Evolutionary conservation across 2,329 filamentous ascomycete genomes (phyloP), one percentile per base, ranked within the genome.

Genomic region (Pseudogymnoascus sp.): DNA sequence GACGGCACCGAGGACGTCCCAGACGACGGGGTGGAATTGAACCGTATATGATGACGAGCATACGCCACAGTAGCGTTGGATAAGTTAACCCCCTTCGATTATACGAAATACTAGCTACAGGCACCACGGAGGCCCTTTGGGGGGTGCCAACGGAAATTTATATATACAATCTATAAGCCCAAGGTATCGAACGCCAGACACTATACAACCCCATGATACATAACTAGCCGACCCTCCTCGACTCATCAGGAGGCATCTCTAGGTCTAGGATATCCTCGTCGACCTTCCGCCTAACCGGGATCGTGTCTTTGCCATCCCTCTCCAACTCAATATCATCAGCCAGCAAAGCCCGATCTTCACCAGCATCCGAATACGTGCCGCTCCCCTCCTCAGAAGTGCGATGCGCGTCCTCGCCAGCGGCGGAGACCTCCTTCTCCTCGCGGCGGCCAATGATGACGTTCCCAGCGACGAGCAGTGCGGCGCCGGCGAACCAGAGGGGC

Each of bases 371-470:
- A 61, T 61, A 61, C 7, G 36, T 43, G 39, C 60, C 13, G 21
- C 13, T 36, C 8, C 60, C 60, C 6, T 43, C 19, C 60, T 61
- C 60, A n/a, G 60, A 11, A 16, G 60, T 43, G 36, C 39, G 36
- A 14, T 61, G 36, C 36, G 6, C 21, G 5, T 61, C 60, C 60
- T 61, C 60, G 14, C 36, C 36, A 4, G 14, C 60, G 28, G 39
- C 60, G 7, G 60, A 21, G n/a, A 61, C 2, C 36, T 74, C 73
- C 19, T 70, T 70, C 71, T 87, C 86, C 65, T 89, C 87, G 69
- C 90, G 85, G 63, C 84, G 80, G 2, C 90, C 90, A 67, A 93
- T 89, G 65, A 93, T 87, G 48, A 93, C 89, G 68, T 90, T 92
- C 2, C 90, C 90, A 0, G 83, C 87, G 1, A 93, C 87, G 8